Evolutionary conservation across 805 yeast genomes (phyloP).

Genomic region (Cyberlindnera xylosilytica): DNA sequence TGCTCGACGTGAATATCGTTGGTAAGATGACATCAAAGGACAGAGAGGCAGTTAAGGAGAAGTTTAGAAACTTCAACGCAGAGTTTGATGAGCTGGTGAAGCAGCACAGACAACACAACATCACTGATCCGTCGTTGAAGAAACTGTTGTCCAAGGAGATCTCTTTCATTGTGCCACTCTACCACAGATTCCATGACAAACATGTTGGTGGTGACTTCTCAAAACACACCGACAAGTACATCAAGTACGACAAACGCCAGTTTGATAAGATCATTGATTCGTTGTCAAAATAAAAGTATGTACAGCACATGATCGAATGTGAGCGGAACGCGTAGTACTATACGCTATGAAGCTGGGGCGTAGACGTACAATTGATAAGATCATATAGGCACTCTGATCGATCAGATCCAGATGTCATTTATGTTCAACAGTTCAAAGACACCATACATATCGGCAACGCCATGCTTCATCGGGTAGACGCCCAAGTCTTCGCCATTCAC

Average conservation of each 20-base stretch:
- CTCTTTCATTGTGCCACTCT: constrained; percentile 73
- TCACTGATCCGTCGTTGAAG: constrained; percentile 65
- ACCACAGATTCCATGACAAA: constrained; percentile 80
- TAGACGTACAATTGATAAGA: too few relatives aligned
- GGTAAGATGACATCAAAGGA: constrained; percentile 63
- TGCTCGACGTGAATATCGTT: constrained; percentile 78
- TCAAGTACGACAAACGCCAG: constrained; percentile 56
- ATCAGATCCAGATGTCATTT: too few relatives aligned
- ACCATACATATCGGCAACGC: too few relatives aligned
- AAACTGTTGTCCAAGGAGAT: constrained; percentile 67
- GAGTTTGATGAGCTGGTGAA: constrained; percentile 76
- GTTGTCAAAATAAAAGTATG: constrained; percentile 22
- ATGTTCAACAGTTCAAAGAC: too few relatives aligned
- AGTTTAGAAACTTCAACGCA: constrained; percentile 76
- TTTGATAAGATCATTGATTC: constrained; percentile 37
- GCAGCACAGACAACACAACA: constrained; percentile 59
- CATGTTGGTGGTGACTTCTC: constrained; percentile 67
- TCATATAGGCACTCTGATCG: too few relatives aligned
- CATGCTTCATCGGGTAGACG: too few relatives aligned
- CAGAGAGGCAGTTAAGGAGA: constrained; percentile 77
- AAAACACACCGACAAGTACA: constrained; percentile 66
- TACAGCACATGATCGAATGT: too few relatives aligned
- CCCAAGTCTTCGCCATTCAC: too few relatives aligned
- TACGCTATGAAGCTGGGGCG: too few relatives aligned
- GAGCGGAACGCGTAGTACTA: too few relatives aligned